Conservation (phyloP, 768 basidiomycete species). For the Boletales sp. region DNA sequence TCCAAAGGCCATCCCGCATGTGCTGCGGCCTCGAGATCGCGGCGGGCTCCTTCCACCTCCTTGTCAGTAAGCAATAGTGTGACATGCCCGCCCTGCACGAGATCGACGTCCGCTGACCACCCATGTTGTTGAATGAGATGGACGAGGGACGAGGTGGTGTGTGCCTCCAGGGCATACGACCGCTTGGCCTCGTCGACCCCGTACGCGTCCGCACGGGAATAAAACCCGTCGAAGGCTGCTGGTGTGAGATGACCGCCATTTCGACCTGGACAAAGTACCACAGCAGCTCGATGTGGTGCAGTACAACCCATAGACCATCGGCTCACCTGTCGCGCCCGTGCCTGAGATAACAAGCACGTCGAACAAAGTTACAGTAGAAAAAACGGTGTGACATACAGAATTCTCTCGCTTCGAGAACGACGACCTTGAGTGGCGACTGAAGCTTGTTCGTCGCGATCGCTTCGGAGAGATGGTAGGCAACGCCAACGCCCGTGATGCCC, state of each 20-base stretch:
- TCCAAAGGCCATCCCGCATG: conserved; percentile 48
- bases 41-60: conserved; percentile 36
- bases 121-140: conserved; percentile 43
- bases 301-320: too few relatives aligned
- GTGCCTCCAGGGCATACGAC: conserved; percentile 51
- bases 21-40: conserved; percentile 52
- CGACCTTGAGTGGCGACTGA: conserved; percentile 52
- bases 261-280: too few relatives aligned
- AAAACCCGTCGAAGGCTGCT: conserved; percentile 44
- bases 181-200: conserved; percentile 55
- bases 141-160: conserved; percentile 49
- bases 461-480: conserved; percentile 67
- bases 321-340: conserved; percentile 70
- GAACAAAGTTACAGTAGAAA: too few relatives aligned
- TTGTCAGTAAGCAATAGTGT: conserved; percentile 45
- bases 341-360: too few relatives aligned
- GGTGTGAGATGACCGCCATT: conserved; percentile 78
- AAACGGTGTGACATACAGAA: conserved; percentile 69
- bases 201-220: conserved; percentile 32
- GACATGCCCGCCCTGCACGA: conserved; percentile 56
- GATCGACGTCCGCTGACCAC: conserved; percentile 51
- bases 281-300: too few relatives aligned
- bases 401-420: conserved; percentile 80
- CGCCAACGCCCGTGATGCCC: conserved; percentile 75
- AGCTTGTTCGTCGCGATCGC: conserved; percentile 10